Conservation (phyloP, 2,329 filamentous ascomycete species). For the Scedosporium boydii region DNA sequence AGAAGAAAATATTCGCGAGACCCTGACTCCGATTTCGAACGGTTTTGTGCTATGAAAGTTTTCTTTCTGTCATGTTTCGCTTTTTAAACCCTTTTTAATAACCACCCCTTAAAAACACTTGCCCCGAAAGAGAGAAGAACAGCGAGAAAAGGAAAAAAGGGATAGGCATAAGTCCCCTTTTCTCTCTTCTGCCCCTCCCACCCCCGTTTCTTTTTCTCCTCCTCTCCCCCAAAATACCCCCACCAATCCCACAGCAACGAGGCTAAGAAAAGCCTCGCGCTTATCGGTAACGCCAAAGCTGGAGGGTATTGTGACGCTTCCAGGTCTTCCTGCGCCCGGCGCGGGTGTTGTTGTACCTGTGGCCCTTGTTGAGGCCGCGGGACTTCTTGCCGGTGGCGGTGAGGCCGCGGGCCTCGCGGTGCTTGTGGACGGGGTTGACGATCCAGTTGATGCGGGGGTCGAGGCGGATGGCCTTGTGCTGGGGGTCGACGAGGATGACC, state of each 20-base stretch:
- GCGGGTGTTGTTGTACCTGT: conserved; percentile 97
- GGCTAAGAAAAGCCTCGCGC: conserved; percentile 9
- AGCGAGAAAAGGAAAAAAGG: neutral
- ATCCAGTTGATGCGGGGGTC: conserved; percentile 99
- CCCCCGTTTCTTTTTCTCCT: neutral
- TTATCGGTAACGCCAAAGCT: conserved; percentile 96
- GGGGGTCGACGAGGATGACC: conserved; percentile 98
- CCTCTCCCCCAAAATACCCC: neutral
- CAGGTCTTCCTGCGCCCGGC: conserved; percentile 99
- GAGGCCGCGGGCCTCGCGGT: conserved; percentile 95
- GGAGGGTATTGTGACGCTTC: conserved; percentile 99
- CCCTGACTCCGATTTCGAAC: too few relatives aligned
- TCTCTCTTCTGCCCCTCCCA: neutral
- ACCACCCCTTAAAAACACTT: too few relatives aligned
- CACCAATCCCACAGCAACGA: neutral
- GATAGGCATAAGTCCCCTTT: too few relatives aligned
- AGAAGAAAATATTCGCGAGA: too few relatives aligned
- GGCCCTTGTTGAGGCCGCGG: conserved; percentile 98
- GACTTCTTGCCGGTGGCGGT: conserved; percentile 99
- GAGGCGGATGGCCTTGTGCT: conserved; percentile 99
- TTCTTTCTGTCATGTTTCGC: too few relatives aligned
- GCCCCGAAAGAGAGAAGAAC: neutral
- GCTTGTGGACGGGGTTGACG: conserved; percentile 99
- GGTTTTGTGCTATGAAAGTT: too few relatives aligned
- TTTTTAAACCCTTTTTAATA: too few relatives aligned